Percentiles rank a stretch among this genome's conserved stretches.
phyloP scores from a whole-genome alignment of 1,284 basidiomycete species.

The Trichosporon sp. region DNA sequence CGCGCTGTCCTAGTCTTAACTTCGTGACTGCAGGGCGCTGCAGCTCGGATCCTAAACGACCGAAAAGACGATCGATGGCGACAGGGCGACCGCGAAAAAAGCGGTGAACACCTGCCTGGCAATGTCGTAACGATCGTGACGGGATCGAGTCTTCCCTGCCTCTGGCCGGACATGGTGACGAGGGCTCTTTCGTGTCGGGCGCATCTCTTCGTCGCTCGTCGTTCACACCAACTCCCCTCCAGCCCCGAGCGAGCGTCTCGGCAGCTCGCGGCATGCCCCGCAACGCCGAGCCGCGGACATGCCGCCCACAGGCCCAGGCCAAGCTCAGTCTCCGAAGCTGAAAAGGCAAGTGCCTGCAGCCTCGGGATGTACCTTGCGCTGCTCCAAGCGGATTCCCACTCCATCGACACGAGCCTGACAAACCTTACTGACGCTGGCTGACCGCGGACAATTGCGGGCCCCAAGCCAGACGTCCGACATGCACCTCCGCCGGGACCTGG shows the following conservation, averaged over 20 bases:
- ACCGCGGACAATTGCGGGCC: not conserved
- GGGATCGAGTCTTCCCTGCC: not conserved
- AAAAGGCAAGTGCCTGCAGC: not conserved
- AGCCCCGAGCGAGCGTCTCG: not conserved
- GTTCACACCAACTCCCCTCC: not conserved
- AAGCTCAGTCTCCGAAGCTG: not conserved
- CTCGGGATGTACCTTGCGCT: not conserved
- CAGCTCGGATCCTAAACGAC: not conserved
- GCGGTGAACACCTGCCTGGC: not conserved
- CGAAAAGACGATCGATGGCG: not conserved
- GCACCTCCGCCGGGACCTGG: not conserved
- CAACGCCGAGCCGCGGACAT: not conserved
- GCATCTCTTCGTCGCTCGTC: not conserved
- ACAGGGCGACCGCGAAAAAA: not conserved
- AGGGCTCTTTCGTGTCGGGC: not conserved
- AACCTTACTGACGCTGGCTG: not conserved
- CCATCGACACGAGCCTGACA: not conserved
- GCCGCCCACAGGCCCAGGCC: too few species aligned
- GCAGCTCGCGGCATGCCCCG: not conserved
- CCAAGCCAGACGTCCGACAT: too few species aligned
- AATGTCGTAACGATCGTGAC: not conserved
- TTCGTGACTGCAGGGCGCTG: too few species aligned
- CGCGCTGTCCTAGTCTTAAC: too few species aligned
- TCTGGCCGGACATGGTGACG: not conserved
- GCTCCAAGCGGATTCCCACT: not conserved